These are phyloP conservation scores for Saccharomycopsis vini DNA, from an alignment of 805 yeast species.

Conservation along the genomic window DNA sequence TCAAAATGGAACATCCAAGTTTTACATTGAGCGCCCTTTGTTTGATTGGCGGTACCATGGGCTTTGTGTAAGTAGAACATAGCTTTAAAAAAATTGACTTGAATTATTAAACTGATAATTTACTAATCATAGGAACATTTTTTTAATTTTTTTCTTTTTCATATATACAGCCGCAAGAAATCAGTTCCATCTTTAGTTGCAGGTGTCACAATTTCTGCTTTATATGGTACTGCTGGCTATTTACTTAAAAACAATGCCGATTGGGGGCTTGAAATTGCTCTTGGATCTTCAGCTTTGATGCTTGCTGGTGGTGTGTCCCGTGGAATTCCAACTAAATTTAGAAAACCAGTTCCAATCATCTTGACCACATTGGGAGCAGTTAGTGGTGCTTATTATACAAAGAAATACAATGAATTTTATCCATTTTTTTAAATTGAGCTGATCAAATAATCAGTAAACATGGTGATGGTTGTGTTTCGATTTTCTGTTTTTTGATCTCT, in stretches of 20 bases:
- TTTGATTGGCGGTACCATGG: conserved; percentile 62
- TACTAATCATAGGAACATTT: no score
- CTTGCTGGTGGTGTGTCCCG: conserved; percentile 68
- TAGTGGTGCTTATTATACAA: conserved; percentile 59
- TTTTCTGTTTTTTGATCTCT: no score
- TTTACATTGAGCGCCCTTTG: conserved; percentile 61
- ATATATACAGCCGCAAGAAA: conserved; percentile 40
- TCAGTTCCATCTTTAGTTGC: conserved; percentile 77
- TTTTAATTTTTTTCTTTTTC: neutral
- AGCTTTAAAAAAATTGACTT: no score
- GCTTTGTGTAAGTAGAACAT: conserved; percentile 44
- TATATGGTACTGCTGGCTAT: conserved; percentile 68
- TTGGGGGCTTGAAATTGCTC: conserved; percentile 73
- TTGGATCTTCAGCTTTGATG: conserved; percentile 60
- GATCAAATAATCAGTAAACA: no score
- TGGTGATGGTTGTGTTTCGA: no score
- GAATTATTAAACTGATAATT: neutral
- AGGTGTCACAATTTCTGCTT: conserved; percentile 52
- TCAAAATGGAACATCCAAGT: conserved; percentile 63
- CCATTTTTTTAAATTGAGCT: no score
- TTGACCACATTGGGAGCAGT: conserved; percentile 55
- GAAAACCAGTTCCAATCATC: conserved; percentile 67
- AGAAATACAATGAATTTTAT: conserved; percentile 70
- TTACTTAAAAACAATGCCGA: conserved; percentile 63
- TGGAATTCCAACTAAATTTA: conserved; percentile 47